Evolutionary conservation across 108 stramenopile species (phyloP), one percentile per base, ranked within the genome.

Genomic region (Nitzschia sp.): DNA sequence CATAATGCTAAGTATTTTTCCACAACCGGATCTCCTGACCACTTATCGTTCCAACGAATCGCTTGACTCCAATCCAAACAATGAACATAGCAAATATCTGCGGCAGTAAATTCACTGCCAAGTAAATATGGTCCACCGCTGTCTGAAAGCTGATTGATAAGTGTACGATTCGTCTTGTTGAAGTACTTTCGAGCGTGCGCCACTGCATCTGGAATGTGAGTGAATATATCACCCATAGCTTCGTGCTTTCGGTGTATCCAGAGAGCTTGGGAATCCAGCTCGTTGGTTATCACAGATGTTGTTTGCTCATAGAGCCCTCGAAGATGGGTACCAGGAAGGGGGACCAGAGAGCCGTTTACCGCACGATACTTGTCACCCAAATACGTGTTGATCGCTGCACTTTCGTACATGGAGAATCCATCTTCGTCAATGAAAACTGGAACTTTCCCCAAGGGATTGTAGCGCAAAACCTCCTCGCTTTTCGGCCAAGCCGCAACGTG

Each of bases 181-280:
- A 89, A 94, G 23, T 89, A 85, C 64, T 87, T 67, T 51, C 69
- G 74, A 5, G 86, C 87, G 46, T 88, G 85, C 9, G 18, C 30
- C 1, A 91, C 92, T 30, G 86, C 87, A 25, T 77, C 74, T 0
- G 89, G 88, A 15, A 83, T 69, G 28, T 71, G 63, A 9, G 84
- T 85, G 76, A 87, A 66, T 42, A 84, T 57, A 27, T 81, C 46
- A 9, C 82, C 72, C 72, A 91, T 56, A 38, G 54, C 66, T 11
- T 64, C 66, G 55, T 94, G 90, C 71, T 94, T 94, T 9, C 83
- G 76, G 57, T 91, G 86, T 21, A 91, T 88, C 88, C 92, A 91
- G 0, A 91, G 62, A 1, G 75, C 82, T 74, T 93, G 92, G 19
- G 86, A 58, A 71, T 91, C 89, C 27, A 94, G 46, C 55, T 94